phyloP scores from a whole-genome alignment of 345 rosid genomes.

The Cardamine occulta region DNA sequence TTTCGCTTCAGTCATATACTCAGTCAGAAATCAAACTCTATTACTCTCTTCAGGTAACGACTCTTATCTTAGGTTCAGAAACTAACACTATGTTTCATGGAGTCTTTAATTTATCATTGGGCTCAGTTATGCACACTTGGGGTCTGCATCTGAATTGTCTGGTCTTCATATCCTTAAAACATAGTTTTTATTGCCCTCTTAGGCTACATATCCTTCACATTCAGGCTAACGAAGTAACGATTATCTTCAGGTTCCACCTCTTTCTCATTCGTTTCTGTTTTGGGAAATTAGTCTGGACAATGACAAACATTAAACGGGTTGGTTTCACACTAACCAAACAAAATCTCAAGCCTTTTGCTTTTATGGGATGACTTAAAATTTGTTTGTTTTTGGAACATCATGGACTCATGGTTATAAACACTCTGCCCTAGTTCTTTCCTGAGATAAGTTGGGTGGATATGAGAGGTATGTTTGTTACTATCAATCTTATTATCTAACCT shows the following conservation, averaged over 20 bases:
- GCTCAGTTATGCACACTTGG: slow-evolving; percentile 40
- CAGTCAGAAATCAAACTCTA: slow-evolving; percentile 35
- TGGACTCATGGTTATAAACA: too few species aligned
- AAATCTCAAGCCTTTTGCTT: background rate
- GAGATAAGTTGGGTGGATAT: background rate
- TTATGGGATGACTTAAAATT: background rate
- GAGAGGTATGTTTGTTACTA: background rate
- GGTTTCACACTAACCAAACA: too few species aligned
- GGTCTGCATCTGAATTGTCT: slow-evolving; percentile 50
- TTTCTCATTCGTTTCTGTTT: slow-evolving; percentile 6
- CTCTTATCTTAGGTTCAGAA: background rate
- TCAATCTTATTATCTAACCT: too few species aligned
- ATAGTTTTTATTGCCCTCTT: too few species aligned
- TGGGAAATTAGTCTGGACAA: background rate
- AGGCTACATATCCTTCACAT: too few species aligned
- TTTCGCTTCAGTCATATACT: slow-evolving; percentile 37
- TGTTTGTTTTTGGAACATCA: too few species aligned
- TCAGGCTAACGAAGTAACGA: background rate
- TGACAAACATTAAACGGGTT: too few species aligned
- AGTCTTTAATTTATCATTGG: slow-evolving; percentile 20
- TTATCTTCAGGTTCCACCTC: slow-evolving; percentile 33
- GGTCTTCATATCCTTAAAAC: slow-evolving; percentile 31
- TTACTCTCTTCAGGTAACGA: slow-evolving; percentile 21
- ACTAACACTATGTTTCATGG: slow-evolving; percentile 21
- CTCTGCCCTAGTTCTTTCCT: background rate